Base-by-base conservation (phyloP, 805 yeast genomes). In the Suhomyces prunicola region DNA sequence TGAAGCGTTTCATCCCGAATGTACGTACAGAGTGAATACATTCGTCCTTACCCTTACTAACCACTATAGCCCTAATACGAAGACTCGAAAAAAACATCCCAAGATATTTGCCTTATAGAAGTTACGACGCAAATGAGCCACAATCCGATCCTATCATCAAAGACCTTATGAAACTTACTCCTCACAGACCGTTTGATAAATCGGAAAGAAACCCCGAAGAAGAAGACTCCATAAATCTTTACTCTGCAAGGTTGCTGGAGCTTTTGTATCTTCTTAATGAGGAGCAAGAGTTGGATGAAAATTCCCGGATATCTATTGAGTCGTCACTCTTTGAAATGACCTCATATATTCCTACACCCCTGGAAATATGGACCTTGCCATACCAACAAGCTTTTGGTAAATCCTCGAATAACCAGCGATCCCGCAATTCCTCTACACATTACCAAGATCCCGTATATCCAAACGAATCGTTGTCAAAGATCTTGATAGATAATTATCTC, bases 401-500 rank as follows among this genome's bases (percentile, higher is more conserved):
- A 12, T 26, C n/a, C 47, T 52, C 22, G 19, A 19, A 19, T 19
- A 19, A 19, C 19, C 19, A 19, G 19, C 19, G 19, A 19, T 19
- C 19, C 19, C 19, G 19, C 19, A 19, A 19, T 19, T 19, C 19
- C 19, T 19, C 19, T 19, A 19, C 19, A 19, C 19, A 9, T 42
- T 10, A 39, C 19, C 23, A 17, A 39, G 42, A 39, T 3, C 51
- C 56, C 6, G 47, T 61, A 7, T 75, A 69, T 54, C 80, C 80
- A 2, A 65, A 70, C 46, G 69, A 68, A 48, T 63, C 68, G 22
- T 61, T 74, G 35, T 72, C 77, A 4, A 64, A 65, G 50, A 63
- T 75, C 12, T 57, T 75, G 26, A 57, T 74, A n/a, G 80, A 75
- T 48, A 74, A 74, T 57, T 75, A 69, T 53, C 61, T 57, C 36